phyloP scores from a whole-genome alignment of 2,329 filamentous ascomycete species.

The Fusarium sp. region DNA sequence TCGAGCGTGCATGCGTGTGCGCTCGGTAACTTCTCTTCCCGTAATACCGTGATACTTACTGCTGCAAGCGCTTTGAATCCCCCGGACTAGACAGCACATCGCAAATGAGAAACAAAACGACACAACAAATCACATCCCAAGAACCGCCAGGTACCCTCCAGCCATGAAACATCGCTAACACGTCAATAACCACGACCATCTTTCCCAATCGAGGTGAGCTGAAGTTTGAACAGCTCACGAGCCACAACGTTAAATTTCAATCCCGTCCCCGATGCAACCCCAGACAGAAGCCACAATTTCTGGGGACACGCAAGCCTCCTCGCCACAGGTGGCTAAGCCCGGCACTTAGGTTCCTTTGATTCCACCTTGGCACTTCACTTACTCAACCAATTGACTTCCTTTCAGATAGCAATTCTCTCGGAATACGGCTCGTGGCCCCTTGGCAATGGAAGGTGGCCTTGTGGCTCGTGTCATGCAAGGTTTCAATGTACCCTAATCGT shows the following conservation, averaged over 20 bases:
- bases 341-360: constrained; percentile 32
- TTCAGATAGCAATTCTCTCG: constrained; percentile 15
- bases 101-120: constrained; percentile 29
- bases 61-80: background rate
- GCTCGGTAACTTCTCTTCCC: constrained; percentile 14
- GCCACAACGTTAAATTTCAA: constrained; percentile 42
- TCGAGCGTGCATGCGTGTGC: background rate
- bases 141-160: constrained; percentile 5
- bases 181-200: constrained; percentile 14
- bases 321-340: constrained; percentile 50
- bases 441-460: constrained; percentile 17
- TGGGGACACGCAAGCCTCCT: constrained; percentile 50
- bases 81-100: constrained; percentile 37
- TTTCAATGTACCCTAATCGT: constrained; percentile 12
- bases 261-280: constrained; percentile 26
- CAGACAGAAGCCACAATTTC: constrained; percentile 18
- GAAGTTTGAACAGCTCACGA: constrained; percentile 32
- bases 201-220: constrained; percentile 39
- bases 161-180: constrained; percentile 41
- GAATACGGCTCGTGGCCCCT: constrained; percentile 40
- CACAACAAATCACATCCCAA: constrained; percentile 30
- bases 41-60: constrained; percentile 6
- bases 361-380: constrained; percentile 19
- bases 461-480: constrained; percentile 22
- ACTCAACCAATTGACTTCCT: constrained; percentile 24